Conservation (phyloP, 345 rosid species). For the Aegle marmelos region DNA sequence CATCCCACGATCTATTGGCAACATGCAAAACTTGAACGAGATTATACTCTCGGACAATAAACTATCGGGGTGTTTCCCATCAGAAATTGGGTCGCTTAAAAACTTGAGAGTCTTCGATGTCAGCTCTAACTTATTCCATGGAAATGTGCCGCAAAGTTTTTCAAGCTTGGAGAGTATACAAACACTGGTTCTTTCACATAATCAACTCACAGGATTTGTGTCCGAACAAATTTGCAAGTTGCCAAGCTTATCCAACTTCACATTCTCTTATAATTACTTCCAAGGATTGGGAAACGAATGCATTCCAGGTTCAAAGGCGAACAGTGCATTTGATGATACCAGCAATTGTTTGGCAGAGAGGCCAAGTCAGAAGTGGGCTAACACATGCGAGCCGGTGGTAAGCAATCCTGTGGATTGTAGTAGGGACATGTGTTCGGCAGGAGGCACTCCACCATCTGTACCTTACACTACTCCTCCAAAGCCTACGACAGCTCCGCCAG, state of each 20-base stretch:
- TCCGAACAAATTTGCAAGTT: conserved; percentile 52
- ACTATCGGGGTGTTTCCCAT: conserved; percentile 71
- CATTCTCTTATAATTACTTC: conserved; percentile 60
- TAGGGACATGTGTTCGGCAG: conserved; percentile 45
- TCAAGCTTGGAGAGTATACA: conserved; percentile 33
- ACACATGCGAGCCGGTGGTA: conserved; percentile 42
- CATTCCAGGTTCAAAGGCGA: conserved; percentile 21
- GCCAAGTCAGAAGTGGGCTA: conserved; percentile 39
- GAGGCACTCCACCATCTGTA: background rate
- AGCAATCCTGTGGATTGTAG: conserved; percentile 69
- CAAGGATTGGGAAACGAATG: conserved; percentile 46
- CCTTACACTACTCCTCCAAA: background rate
- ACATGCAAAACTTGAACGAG: conserved; percentile 65
- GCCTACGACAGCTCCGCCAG: background rate
- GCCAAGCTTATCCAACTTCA: conserved; percentile 51
- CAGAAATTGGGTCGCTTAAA: conserved; percentile 50
- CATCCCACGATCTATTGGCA: conserved; percentile 62
- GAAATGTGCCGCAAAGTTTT: conserved; percentile 42
- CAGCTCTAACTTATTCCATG: conserved; percentile 48
- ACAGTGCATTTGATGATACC: conserved; percentile 39
- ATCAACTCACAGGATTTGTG: conserved; percentile 59
- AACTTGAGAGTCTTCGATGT: conserved; percentile 58
- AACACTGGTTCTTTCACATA: conserved; percentile 39
- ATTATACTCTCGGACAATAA: conserved; percentile 47
- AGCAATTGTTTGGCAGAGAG: conserved; percentile 52